Percentiles rank a stretch among this genome's conserved stretches.
phyloP scores from a whole-genome alignment of 306 rosid species.

The Vigna hirtella region DNA sequence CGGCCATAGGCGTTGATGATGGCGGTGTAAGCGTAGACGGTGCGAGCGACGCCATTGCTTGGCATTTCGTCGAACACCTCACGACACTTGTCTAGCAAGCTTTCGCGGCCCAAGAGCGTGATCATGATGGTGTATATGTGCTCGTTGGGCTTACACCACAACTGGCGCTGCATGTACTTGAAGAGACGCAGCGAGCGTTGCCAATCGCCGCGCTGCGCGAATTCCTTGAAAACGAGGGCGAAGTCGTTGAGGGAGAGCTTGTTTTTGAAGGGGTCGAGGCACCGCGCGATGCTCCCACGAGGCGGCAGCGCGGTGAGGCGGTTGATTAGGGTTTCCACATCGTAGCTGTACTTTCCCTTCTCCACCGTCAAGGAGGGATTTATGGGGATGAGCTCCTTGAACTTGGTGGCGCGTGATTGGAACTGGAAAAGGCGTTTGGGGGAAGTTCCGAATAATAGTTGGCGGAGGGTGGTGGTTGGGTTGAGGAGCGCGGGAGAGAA shows the following conservation, averaged over 20 bases:
- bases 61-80: conserved; percentile 98
- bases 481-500: conserved; percentile 50
- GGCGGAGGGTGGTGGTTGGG: conserved; percentile 43
- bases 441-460: conserved; percentile 12
- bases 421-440: conserved; percentile 22
- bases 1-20: conserved; percentile 94
- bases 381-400: conserved; percentile 71
- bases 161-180: conserved; percentile 96
- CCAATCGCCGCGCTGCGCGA: conserved; percentile 95
- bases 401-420: conserved; percentile 63
- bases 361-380: conserved; percentile 84
- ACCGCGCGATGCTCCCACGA: conserved; percentile 97
- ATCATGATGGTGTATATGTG: conserved; percentile 90
- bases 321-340: conserved; percentile 90
- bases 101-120: conserved; percentile 84
- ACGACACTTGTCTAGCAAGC: conserved; percentile 80
- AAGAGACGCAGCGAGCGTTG: conserved; percentile 87
- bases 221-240: conserved; percentile 92
- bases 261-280: conserved; percentile 88
- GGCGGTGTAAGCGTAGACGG: conserved; percentile 86
- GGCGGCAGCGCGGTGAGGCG: conserved; percentile 90
- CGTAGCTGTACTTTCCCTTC: conserved; percentile 91
- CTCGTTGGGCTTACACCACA: conserved; percentile 97
- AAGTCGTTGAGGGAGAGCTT: conserved; percentile 91
- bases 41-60: conserved; percentile 71